Base-by-base conservation (phyloP, 2,329 filamentous ascomycete genomes). In the Xylariaceae sp. region DNA sequence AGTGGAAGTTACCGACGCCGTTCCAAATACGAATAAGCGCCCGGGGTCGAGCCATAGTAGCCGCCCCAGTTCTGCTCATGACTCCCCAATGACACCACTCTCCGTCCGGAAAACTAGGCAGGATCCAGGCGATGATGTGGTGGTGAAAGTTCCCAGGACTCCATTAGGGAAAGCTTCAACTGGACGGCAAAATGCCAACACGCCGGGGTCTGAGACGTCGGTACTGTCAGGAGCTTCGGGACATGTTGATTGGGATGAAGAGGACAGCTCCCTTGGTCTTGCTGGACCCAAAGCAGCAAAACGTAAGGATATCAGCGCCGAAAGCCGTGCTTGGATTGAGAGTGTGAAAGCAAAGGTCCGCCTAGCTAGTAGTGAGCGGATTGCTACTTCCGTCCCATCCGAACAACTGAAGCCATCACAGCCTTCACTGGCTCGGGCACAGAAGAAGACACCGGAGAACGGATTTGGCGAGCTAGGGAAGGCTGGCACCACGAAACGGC, bases 271-370 rank as follows among this genome's bases (percentile, higher is more conserved):
- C 8, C 76, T 89, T 6, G 87, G 87, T 5, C 80, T 91, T 46
- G 86, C 87, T 0, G 88, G 88, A 0, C 87, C 87, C 1, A 82
- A 80, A 44, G 77, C 83, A 68, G 76, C 82, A 68, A 81, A 80
- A 60, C 78, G 81, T 7, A 80, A 83, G 12, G 81, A 78, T 66
- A 87, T 84, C 72, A 88, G 84, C 52, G 83, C 85, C 51, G 85
- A 91, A 70, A 89, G 86, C 65, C 78, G 83, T 54, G 84, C 85
- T 37, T 94, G 89, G 89, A 87, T 94, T 9, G 86, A 92, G 69
- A 88, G 84, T 57, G 87, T 94, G 74, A 86, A 90, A 72, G 86
- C 89, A 65, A 87, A 89, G 66, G 89, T 91, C 39, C 81, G 86
- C 55, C 78, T 84, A 44, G 87, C 84, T 56, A 88, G 85, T 65